Evolutionary conservation across 2,329 filamentous ascomycete species (phyloP), one percentile per base, ranked within the genome.

Genomic region (Talaromyces islandicus): DNA sequence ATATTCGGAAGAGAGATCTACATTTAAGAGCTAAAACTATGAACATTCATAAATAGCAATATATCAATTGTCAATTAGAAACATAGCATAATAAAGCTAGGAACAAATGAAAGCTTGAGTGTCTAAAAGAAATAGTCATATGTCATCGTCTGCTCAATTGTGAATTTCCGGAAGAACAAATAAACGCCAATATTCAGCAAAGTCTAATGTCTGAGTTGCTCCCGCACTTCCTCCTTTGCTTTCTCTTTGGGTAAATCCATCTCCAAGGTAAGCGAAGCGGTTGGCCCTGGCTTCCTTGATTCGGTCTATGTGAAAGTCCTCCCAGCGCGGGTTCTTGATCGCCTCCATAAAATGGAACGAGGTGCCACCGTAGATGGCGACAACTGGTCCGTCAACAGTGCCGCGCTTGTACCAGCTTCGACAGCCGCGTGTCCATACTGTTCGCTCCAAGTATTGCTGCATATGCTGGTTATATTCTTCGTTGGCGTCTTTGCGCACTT

Each of bases 281-380:
- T 65, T 66, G 7, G 24, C 46, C 14, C 43, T 58, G 19, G 55
- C 60, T 35, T 66, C 66, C 54, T 51, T 57, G 14, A 51, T n/a
- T 6, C 56, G 43, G 24, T 52, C 46, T 14, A 65, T 58, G 51
- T 62, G 53, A 32, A 61, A 65, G 56, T 66, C 57, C 48, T 66
- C 63, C 21, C 57, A 57, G 12, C 64, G 61, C 50, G 55, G 38
- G 10, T 59, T 61, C 32, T 55, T 55, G 4, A 64, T 55, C 2
- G 56, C 29, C 17, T 58, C 54, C 14, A 57, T 61, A 38, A 56
- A 66, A 41, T 70, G 68, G 25, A 69, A 55, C 4, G 65, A 58
- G 21, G 59, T 64, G 7, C 66, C 67, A 11, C 65, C 66, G 58
- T 65, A 69, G 43, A 65, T 62, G 27, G 62, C 63, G 38, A 66